Conservation (phyloP, 2,329 filamentous ascomycete species). For the Chaetomiaceae sp. region DNA sequence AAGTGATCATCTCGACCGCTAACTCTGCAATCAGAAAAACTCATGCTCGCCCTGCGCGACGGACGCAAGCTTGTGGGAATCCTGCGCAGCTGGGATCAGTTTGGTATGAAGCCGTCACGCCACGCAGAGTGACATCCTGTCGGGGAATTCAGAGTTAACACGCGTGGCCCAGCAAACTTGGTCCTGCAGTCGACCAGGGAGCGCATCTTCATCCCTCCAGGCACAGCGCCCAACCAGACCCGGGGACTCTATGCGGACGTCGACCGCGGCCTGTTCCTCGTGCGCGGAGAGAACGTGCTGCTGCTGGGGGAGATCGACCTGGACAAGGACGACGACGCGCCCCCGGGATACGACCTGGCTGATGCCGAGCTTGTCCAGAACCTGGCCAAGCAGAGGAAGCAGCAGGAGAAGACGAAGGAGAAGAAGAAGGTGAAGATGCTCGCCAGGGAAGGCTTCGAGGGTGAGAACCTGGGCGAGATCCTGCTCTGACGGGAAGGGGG, state of each 20-base stretch:
- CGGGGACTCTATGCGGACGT: conserved; percentile 74
- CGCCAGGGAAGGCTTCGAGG: conserved; percentile 77
- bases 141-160: conserved; percentile 24
- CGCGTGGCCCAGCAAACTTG: conserved; percentile 67
- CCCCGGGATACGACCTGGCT: conserved; percentile 56
- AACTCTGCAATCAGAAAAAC: conserved; percentile 67
- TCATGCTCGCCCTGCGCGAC: conserved; percentile 85
- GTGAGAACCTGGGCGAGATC: conserved; percentile 73
- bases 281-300: conserved; percentile 95
- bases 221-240: conserved; percentile 35
- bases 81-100: conserved; percentile 94
- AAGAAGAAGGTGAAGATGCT: conserved; percentile 68
- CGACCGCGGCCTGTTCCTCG: conserved; percentile 79
- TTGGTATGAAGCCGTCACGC: conserved; percentile 57
- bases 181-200: conserved; percentile 91
- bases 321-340: conserved; percentile 87
- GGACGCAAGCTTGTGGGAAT: conserved; percentile 92
- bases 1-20: conserved; percentile 16
- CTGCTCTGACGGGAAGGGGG: conserved; percentile 48
- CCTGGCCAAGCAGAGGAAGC: conserved; percentile 67
- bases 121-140: neutral
- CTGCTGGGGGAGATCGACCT: conserved; percentile 94
- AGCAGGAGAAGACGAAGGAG: conserved; percentile 64
- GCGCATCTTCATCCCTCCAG: conserved; percentile 66
- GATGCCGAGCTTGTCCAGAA: conserved; percentile 53